Evolutionary conservation across 768 basidiomycete genomes (phyloP).

Genomic region (Pholiota conissans): DNA sequence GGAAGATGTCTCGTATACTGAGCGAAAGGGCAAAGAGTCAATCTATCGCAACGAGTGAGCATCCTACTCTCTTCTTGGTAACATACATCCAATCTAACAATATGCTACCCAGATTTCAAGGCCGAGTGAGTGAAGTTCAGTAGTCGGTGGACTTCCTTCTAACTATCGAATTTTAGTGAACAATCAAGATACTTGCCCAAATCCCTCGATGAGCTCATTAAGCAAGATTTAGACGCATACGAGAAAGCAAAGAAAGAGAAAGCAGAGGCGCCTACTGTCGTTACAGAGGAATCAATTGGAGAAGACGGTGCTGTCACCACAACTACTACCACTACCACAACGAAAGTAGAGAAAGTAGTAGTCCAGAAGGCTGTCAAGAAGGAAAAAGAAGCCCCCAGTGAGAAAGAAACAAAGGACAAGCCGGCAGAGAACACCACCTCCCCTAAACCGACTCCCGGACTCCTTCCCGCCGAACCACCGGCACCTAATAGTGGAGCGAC

Average conservation of each 20-base stretch:
- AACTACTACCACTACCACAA: constrained; percentile 29
- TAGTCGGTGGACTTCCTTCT: not conserved
- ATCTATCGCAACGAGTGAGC: constrained; percentile 31
- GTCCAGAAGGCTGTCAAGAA: constrained; percentile 17
- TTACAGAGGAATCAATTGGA: constrained; percentile 19
- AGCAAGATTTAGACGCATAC: constrained; percentile 24
- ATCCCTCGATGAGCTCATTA: not conserved
- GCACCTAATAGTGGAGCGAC: constrained; percentile 7
- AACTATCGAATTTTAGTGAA: not conserved
- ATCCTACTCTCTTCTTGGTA: not conserved
- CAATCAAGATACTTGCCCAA: not conserved
- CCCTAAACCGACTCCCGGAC: not conserved
- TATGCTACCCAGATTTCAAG: not conserved
- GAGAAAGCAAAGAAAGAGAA: constrained; percentile 22
- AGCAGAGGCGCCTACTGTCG: constrained; percentile 14
- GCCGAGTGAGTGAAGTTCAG: not conserved
- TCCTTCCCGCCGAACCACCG: not conserved
- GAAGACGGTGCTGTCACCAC: constrained; percentile 28
- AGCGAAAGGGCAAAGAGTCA: constrained; percentile 28
- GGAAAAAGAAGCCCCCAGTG: not conserved
- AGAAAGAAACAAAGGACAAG: not conserved
- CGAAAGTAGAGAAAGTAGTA: constrained; percentile 26
- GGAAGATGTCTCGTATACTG: constrained; percentile 26
- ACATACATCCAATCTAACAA: not conserved
- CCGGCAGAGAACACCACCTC: not conserved